Evolutionary conservation across 257 asterid genomes (phyloP).

Genomic region (Solanum lycopersicoides): DNA sequence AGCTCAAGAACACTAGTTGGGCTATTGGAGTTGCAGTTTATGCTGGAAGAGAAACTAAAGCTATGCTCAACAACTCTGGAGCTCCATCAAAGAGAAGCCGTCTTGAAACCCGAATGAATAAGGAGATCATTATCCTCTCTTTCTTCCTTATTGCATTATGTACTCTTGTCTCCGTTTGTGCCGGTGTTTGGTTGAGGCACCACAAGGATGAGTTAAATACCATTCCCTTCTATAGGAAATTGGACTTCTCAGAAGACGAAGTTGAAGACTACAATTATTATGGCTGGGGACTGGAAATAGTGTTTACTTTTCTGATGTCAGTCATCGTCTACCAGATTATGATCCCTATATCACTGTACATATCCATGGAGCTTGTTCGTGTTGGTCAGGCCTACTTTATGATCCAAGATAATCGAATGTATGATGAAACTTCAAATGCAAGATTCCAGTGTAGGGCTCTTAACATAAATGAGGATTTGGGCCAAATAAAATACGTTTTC

Average conservation of each 20-base stretch:
- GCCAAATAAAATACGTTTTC: constrained; percentile 92
- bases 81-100: constrained; percentile 94
- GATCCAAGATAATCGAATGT: constrained; percentile 67
- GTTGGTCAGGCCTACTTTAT: constrained; percentile 97
- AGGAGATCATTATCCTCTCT: constrained; percentile 76
- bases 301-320: constrained; percentile 85
- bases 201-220: constrained; percentile 56
- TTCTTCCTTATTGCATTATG: constrained; percentile 59
- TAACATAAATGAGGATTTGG: constrained; percentile 97
- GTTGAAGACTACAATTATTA: constrained; percentile 58
- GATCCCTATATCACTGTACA: constrained; percentile 96
- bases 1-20: constrained; percentile 92
- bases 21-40: constrained; percentile 81
- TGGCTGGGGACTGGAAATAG: constrained; percentile 86
- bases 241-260: constrained; percentile 44
- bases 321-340: constrained; percentile 90
- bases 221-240: constrained; percentile 70
- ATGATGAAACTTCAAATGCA: constrained; percentile 59
- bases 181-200: constrained; percentile 80
- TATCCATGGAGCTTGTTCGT: constrained; percentile 98
- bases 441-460: constrained; percentile 95
- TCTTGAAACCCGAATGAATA: constrained; percentile 83
- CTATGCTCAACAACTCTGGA: constrained; percentile 95
- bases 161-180: constrained; percentile 44
- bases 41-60: constrained; percentile 91